phyloP scores from a whole-genome alignment of 768 basidiomycete species.

The Hypsizygus marmoreus region DNA sequence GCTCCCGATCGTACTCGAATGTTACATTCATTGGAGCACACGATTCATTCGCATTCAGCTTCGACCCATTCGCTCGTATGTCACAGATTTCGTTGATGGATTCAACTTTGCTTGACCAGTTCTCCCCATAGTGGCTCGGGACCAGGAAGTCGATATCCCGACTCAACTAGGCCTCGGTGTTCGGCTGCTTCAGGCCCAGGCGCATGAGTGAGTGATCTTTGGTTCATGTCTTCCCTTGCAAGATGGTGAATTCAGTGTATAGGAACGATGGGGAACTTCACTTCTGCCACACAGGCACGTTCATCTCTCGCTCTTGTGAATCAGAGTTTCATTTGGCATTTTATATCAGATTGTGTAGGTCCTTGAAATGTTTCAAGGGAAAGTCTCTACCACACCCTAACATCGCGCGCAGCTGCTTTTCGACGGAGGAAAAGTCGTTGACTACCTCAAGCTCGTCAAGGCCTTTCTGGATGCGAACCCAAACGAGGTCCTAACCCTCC shows the following conservation, averaged over 20 bases:
- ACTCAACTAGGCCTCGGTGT: constrained; percentile 52
- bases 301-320: not conserved
- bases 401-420: constrained; percentile 52
- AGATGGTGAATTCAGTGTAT: not conserved
- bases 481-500: constrained; percentile 63
- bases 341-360: constrained; percentile 35
- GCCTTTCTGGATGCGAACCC: constrained; percentile 61
- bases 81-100: not conserved
- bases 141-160: constrained; percentile 53
- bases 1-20: constrained; percentile 15
- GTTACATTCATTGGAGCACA: constrained; percentile 15
- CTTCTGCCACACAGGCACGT: constrained; percentile 69
- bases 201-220: constrained; percentile 39
- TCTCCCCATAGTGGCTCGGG: constrained; percentile 28
- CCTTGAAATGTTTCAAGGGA: constrained; percentile 8
- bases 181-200: constrained; percentile 62
- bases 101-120: too few relatives aligned
- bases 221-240: not conserved
- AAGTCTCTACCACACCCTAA: too few relatives aligned
- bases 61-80: constrained; percentile 7
- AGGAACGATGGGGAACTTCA: constrained; percentile 49
- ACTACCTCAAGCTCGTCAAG: constrained; percentile 55
- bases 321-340: not conserved
- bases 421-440: constrained; percentile 51
- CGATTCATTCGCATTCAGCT: constrained; percentile 6